Evolutionary conservation across 108 stramenopile species (phyloP), one percentile per base, ranked within the genome.

Genomic region (Cyclotella cryptica): DNA sequence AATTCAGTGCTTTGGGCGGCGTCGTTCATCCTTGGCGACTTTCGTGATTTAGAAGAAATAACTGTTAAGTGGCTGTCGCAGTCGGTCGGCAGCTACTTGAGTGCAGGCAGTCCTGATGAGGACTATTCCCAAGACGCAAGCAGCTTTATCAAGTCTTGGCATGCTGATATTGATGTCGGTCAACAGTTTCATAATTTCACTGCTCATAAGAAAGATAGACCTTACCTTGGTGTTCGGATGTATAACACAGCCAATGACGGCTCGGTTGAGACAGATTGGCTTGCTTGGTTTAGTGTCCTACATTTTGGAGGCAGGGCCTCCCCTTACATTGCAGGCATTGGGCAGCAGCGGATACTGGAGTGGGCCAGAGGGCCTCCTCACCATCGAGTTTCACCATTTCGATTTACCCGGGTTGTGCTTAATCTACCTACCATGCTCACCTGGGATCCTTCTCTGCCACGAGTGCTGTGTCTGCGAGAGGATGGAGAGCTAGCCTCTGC

Each of bases 1-100:
- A 66, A 66, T 21, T 1, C n/a, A n/a, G 1, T 7, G 2, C 44
- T 44, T 10, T 66, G 65, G 65, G 65, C 65, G 1, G 51, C 68
- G 2, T 17, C 46, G 0, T 69, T 75, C 54, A 54, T 41, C 22
- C n/a, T 75, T 19, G 35, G 26, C 52, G 19, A 28, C 18, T 26
- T 44, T 13, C 18, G 35, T 35, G 74, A 75, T 24, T 62, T 41
- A 4, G 54, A 75, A 22, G 65, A 75, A 15, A 35, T 66, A n/a
- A 64, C 66, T 30, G 53, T 55, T 15, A 75, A 75, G 29, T 75
- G 54, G 63, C 42, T 75, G 21, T 21, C 63, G 15, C 27, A 40
- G 22, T 29, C 74, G 42, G 53, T 66, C 1, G 74, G 15, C 10
- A 22, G 9, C 13, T 66, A 75, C 43, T 66, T 75, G 54, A 3